Evolutionary conservation across 2,329 filamentous ascomycete genomes (phyloP).

Genomic region (Xylariaceae sp.): DNA sequence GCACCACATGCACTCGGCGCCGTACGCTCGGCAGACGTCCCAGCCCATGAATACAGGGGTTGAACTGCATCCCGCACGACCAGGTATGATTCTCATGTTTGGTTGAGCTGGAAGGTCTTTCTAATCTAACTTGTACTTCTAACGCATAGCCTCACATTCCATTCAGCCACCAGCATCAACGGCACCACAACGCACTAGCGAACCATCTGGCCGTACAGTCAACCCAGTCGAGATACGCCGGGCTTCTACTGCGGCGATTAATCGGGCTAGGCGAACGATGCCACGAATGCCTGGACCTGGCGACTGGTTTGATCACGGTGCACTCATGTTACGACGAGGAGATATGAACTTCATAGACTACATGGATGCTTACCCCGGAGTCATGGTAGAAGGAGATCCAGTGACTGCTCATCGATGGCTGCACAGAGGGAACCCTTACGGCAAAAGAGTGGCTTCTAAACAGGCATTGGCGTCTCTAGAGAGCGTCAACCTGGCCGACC

Average conservation of each 20-base stretch:
- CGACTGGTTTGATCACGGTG: slow-evolving; percentile 11
- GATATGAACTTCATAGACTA: slow-evolving; percentile 15
- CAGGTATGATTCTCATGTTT: slow-evolving; percentile 5
- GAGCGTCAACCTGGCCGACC: slow-evolving; percentile 40
- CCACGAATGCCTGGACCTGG: slow-evolving; percentile 5
- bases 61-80: background rate
- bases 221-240: slow-evolving; percentile 18
- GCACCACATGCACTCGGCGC: background rate
- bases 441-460: slow-evolving; percentile 45
- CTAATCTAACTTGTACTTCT: slow-evolving; percentile 8
- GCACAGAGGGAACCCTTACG: slow-evolving; percentile 38
- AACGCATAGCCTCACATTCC: slow-evolving; percentile 10
- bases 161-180: slow-evolving; percentile 8
- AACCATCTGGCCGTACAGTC: slow-evolving; percentile 6
- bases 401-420: slow-evolving; percentile 42
- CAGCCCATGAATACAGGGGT: background rate
- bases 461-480: slow-evolving; percentile 43
- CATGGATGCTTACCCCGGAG: slow-evolving; percentile 8
- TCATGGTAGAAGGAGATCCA: slow-evolving; percentile 28
- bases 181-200: slow-evolving; percentile 7
- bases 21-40: slow-evolving; percentile 8
- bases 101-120: background rate
- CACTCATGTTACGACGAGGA: slow-evolving; percentile 5
- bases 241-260: slow-evolving; percentile 5
- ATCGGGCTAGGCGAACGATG: slow-evolving; percentile 10